Evolutionary conservation across 1,284 basidiomycete genomes (phyloP).

Genomic region (Ganoderma resinaceum): DNA sequence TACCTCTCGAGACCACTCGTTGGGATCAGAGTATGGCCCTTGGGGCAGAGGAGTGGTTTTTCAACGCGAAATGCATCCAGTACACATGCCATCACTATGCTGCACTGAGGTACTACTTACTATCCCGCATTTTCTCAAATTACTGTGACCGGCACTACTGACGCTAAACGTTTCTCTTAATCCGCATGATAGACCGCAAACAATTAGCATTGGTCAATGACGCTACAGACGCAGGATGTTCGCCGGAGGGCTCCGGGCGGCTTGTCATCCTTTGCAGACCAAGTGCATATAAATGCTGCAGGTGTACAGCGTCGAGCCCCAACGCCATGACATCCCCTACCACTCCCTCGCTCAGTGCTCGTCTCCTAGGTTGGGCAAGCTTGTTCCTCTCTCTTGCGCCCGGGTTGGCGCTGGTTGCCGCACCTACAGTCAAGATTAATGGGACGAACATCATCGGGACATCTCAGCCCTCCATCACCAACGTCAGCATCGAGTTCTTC

Average conservation of each 20-base stretch:
- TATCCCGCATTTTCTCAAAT: background rate
- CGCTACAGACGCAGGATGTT: background rate
- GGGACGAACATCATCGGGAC: background rate
- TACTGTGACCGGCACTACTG: background rate
- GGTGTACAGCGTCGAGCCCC: background rate
- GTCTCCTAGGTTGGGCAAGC: background rate
- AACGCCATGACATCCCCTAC: background rate
- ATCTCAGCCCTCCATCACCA: background rate
- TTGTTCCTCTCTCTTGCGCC: background rate
- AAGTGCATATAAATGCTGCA: background rate
- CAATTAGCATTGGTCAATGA: background rate
- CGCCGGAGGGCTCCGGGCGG: background rate
- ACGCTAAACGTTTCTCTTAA: background rate
- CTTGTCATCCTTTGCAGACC: background rate
- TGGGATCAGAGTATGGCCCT: too few relatives aligned
- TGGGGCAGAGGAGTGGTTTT: too few relatives aligned
- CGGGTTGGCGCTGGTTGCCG: background rate
- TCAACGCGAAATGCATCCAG: too few relatives aligned
- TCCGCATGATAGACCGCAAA: background rate
- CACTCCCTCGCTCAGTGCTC: background rate
- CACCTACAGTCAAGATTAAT: background rate
- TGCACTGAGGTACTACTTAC: too few relatives aligned
- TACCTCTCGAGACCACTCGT: too few relatives aligned
- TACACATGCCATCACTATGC: too few relatives aligned
- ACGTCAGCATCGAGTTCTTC: constrained; percentile 29